A percentile compares a stretch with the other conserved stretches of the same genome.
Conservation (phyloP, 192 early-diverging fungal genomes). For the Kappamyces sp. region DNA sequence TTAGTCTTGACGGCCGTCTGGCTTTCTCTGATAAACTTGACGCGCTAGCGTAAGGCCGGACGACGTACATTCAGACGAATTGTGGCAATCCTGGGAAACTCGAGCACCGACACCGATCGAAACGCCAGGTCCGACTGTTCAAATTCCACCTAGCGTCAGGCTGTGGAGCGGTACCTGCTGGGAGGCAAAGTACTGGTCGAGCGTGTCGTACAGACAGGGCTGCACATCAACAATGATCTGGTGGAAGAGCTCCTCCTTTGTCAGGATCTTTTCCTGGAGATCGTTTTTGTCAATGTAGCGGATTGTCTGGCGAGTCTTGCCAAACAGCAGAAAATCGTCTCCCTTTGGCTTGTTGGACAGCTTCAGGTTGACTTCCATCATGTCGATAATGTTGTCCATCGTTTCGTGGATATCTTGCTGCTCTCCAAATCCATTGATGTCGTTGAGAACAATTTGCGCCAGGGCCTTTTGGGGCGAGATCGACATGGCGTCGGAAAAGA, state of each 20-base stretch:
- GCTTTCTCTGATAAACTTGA: slow-evolving; percentile 23
- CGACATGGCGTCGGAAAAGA: slow-evolving; percentile 13
- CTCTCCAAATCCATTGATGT: slow-evolving; percentile 24
- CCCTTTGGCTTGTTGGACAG: not conserved
- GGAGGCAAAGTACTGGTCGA: slow-evolving; percentile 27
- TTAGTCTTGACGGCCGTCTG: slow-evolving; percentile 24
- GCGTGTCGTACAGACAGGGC: slow-evolving; percentile 20
- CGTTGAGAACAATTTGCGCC: slow-evolving; percentile 26
- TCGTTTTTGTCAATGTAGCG: slow-evolving; percentile 14
- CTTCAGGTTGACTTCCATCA: slow-evolving; percentile 22
- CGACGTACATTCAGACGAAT: slow-evolving; percentile 23
- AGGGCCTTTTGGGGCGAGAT: slow-evolving; percentile 20
- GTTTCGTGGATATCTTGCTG: slow-evolving; percentile 41
- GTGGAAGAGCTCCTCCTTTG: slow-evolving; percentile 33
- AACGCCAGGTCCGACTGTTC: slow-evolving; percentile 15
- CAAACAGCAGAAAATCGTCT: slow-evolving; percentile 25
- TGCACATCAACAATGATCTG: slow-evolving; percentile 29
- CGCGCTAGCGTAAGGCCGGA: slow-evolving; percentile 20
- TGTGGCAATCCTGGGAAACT: slow-evolving; percentile 25
- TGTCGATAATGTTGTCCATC: slow-evolving; percentile 36
- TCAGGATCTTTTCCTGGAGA: not conserved
- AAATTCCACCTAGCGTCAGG: slow-evolving; percentile 20
- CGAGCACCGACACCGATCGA: slow-evolving; percentile 14
- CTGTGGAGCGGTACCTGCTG: slow-evolving; percentile 9
- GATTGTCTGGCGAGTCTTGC: slow-evolving; percentile 27